Conservation (phyloP, 108 stramenopile genomes). For the Pseudonitzschia pungens region DNA sequence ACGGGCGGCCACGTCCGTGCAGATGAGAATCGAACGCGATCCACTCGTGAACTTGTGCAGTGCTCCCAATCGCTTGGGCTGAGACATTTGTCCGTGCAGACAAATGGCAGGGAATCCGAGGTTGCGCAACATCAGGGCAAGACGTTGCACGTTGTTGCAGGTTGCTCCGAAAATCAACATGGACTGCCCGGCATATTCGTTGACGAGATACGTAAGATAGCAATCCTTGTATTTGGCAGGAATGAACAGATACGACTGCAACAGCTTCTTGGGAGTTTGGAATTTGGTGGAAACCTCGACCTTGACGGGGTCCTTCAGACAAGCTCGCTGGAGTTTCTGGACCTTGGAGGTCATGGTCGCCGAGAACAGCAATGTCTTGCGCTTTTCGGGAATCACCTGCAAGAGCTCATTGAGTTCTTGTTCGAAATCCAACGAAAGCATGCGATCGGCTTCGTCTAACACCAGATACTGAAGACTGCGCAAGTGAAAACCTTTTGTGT, state of each 20-base stretch:
- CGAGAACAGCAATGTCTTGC: slow-evolving; percentile 94
- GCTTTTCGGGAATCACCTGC: slow-evolving; percentile 82
- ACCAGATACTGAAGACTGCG: slow-evolving; percentile 90
- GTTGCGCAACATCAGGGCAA: slow-evolving; percentile 94
- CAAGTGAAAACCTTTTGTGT: slow-evolving; percentile 97
- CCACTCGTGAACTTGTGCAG: slow-evolving; percentile 93
- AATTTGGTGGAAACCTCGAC: slow-evolving; percentile 95
- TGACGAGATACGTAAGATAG: slow-evolving; percentile 95
- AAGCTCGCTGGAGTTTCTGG: slow-evolving; percentile 95
- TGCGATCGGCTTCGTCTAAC: slow-evolving; percentile 99
- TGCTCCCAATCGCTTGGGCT: slow-evolving; percentile 96
- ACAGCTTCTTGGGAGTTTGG: slow-evolving; percentile 91
- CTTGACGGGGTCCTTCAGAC: slow-evolving; percentile 88
- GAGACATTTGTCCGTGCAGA: slow-evolving; percentile 98
- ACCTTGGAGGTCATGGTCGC: slow-evolving; percentile 99
- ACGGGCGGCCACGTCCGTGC: slow-evolving; percentile 97
- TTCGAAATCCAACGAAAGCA: slow-evolving; percentile 93
- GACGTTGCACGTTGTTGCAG: slow-evolving; percentile 94
- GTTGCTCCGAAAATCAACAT: slow-evolving; percentile 97
- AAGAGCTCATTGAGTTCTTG: slow-evolving; percentile 92
- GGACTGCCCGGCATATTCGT: slow-evolving; percentile 95
- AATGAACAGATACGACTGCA: slow-evolving; percentile 96
- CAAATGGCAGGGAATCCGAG: slow-evolving; percentile 96
- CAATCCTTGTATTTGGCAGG: slow-evolving; percentile 99
- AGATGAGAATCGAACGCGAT: slow-evolving; percentile 82